Evolutionary conservation across 768 basidiomycete species (phyloP).

Genomic region (Dacryopinax spathularia): DNA sequence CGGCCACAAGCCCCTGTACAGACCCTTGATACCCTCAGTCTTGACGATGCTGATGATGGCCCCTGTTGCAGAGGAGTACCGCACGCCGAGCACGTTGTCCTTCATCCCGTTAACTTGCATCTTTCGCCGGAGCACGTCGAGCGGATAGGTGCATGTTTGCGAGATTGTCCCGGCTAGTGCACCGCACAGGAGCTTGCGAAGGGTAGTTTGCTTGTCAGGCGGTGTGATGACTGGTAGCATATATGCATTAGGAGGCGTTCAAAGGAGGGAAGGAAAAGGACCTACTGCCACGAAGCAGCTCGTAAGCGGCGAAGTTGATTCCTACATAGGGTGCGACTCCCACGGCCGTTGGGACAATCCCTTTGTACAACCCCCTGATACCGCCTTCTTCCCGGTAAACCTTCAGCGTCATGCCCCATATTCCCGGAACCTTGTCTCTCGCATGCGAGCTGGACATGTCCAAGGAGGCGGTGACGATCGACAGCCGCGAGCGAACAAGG

Average conservation of each 20-base stretch:
- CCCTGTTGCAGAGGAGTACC: conserved; percentile 70
- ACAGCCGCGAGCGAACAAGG: conserved; percentile 80
- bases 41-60: conserved; percentile 54
- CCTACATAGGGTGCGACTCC: conserved; percentile 71
- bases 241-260: neutral
- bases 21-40: conserved; percentile 57
- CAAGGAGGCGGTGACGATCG: conserved; percentile 82
- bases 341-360: conserved; percentile 65
- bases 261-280: conserved; percentile 3
- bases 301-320: conserved; percentile 91
- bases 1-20: conserved; percentile 82
- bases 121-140: conserved; percentile 86
- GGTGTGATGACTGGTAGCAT: conserved; percentile 42
- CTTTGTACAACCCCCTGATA: conserved; percentile 67
- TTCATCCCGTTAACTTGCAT: conserved; percentile 87
- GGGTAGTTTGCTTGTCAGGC: conserved; percentile 56
- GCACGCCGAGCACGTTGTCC: conserved; percentile 37
- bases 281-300: conserved; percentile 46
- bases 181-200: conserved; percentile 67
- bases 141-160: conserved; percentile 88
- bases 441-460: conserved; percentile 24
- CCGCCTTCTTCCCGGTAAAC: conserved; percentile 90
- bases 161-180: conserved; percentile 82
- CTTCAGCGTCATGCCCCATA: conserved; percentile 80
- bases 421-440: conserved; percentile 27